Base-by-base conservation (phyloP, 202 grass and related monocot genomes). In the Schoenoplectus tabernaemontani region DNA sequence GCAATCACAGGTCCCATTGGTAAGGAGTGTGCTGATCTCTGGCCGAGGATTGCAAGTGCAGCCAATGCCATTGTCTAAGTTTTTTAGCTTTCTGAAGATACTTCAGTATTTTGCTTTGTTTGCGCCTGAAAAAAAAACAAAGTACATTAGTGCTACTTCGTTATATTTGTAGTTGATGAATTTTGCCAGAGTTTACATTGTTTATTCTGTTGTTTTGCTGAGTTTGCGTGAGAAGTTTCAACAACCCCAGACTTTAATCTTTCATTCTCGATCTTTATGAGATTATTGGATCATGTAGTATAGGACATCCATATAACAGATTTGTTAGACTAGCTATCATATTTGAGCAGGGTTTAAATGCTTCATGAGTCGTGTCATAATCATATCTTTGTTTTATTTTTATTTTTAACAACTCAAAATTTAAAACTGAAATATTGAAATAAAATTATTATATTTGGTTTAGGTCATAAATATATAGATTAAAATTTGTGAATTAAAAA, bases 11-110 rank as follows among this genome's bases (percentile, higher is more conserved):
- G 89, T 51, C 89, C 89, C 44, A 89, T 91, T 39, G 84, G 89
- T 36, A 91, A 91, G 78, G 89, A 91, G 86, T 84, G 91, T 7
- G 91, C 88, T 63, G 88, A 91, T 62, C 88, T 93, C 17, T 91
- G 88, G 91, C 86, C 86, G 12, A 93, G 91, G 86, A 93, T 91
- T 11, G 91, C 88, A 32, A 91, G 88, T 77, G 86, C 89, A 38
- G 91, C 88, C 50, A 91, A 93, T 81, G 88, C 86, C 63, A 93
- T 93, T 1, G 91, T 93, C 32, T 89, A 73, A 90, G 66, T n/a
- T 4, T 80, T 37, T 80, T 65, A 46, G 59, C 39, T 17, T 63
- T 80, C 56, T 80, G 60, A 46, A 65, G 39, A 41, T 26, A 43
- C 36, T 77, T 77, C 13, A 33, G 47, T 77, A 7, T 50, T 76